phyloP scores from a whole-genome alignment of 1,284 basidiomycete species.

The Mycena sp. region DNA sequence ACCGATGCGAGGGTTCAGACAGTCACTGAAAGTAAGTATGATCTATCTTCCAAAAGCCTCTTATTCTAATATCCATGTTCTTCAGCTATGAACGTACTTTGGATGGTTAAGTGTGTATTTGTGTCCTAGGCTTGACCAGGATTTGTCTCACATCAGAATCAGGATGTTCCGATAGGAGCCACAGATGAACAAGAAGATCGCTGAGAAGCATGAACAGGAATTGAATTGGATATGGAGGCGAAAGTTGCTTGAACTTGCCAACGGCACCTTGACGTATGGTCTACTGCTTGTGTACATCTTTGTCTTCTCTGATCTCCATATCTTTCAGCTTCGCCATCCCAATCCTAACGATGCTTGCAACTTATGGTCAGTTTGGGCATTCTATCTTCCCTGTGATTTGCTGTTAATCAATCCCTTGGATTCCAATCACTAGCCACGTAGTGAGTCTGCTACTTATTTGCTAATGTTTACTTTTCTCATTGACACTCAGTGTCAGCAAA shows the following conservation, averaged over 20 bases:
- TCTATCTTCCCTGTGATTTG: not conserved
- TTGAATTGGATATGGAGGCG: slow-evolving; percentile 56
- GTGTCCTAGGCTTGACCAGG: too few relatives aligned
- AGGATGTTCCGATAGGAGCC: slow-evolving; percentile 73
- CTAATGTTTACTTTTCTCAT: not conserved
- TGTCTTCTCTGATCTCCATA: slow-evolving; percentile 31
- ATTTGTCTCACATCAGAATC: not conserved
- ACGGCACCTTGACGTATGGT: slow-evolving; percentile 53
- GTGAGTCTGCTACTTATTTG: not conserved
- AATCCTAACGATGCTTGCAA: slow-evolving; percentile 30
- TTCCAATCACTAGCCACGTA: slow-evolving; percentile 9
- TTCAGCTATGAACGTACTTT: slow-evolving; percentile 52
- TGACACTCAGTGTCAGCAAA: slow-evolving; percentile 9
- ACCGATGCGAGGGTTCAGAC: slow-evolving; percentile 62
- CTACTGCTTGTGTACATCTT: not conserved
- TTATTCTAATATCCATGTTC: not conserved
- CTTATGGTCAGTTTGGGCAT: slow-evolving; percentile 19
- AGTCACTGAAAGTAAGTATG: slow-evolving; percentile 53
- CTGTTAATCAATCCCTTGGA: not conserved
- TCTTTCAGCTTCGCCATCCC: slow-evolving; percentile 29
- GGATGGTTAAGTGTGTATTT: slow-evolving; percentile 64
- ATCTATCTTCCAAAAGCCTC: not conserved
- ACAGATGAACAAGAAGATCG: slow-evolving; percentile 59
- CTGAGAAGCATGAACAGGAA: slow-evolving; percentile 64
- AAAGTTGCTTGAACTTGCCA: slow-evolving; percentile 53